These are phyloP conservation scores for Candida pseudoviswanathii DNA, from an alignment of 1,139 yeast species.

Conservation along the genomic window DNA sequence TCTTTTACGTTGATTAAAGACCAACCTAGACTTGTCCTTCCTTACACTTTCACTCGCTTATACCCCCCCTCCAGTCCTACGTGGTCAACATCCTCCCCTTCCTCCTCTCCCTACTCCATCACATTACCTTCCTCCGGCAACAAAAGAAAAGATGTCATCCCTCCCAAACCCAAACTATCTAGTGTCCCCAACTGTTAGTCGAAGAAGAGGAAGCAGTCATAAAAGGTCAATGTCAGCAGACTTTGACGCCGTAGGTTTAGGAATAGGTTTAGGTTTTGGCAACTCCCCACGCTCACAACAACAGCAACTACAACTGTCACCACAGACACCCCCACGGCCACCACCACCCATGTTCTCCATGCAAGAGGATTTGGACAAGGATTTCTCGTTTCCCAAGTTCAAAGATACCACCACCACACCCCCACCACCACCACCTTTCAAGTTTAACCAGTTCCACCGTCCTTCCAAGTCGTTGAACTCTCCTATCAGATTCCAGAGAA, in stretches of 20 bases:
- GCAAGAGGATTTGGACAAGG: slow-evolving; percentile 23
- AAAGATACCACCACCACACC: slow-evolving; percentile 8
- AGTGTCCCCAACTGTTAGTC: slow-evolving; percentile 17
- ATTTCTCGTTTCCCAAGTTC: slow-evolving; percentile 36
- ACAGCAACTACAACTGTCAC: not conserved
- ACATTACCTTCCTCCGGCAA: not conserved
- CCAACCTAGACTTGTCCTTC: slow-evolving; percentile 4
- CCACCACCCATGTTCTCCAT: slow-evolving; percentile 4
- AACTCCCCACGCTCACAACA: slow-evolving; percentile 24
- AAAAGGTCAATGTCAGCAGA: slow-evolving; percentile 74
- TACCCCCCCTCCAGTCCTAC: not conserved
- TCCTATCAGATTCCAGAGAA: slow-evolving; percentile 32
- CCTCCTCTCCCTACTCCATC: no score
- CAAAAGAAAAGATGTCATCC: slow-evolving; percentile 18
- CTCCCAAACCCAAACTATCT: slow-evolving; percentile 16
- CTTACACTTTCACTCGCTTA: slow-evolving; percentile 1
- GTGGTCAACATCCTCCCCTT: not conserved
- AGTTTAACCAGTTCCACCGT: slow-evolving; percentile 10
- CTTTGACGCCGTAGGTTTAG: slow-evolving; percentile 50
- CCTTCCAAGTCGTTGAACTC: slow-evolving; percentile 27
- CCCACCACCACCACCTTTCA: slow-evolving; percentile 8
- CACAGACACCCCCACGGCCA: slow-evolving; percentile 5
- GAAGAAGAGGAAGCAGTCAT: slow-evolving; percentile 59
- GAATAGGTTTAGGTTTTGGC: slow-evolving; percentile 32
- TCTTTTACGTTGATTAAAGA: not conserved